A percentile compares a stretch with the other conserved stretches of the same genome.
phyloP scores from a whole-genome alignment of 306 rosid species.

The Benincasa hispida region DNA sequence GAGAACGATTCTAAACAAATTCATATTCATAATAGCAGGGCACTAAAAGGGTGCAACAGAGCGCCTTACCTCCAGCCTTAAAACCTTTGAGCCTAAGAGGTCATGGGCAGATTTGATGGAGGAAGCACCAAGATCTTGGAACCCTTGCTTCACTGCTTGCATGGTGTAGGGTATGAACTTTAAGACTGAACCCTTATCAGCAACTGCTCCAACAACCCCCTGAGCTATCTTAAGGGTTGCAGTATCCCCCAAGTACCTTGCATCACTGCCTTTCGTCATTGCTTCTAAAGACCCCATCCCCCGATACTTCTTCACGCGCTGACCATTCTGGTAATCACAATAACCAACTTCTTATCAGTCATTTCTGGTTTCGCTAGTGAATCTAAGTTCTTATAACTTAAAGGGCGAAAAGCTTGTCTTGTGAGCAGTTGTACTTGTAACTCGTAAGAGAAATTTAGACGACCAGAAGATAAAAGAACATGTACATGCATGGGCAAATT shows the following conservation, averaged over 20 bases:
- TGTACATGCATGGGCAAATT: background rate
- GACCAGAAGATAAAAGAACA: background rate
- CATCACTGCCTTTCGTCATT: slow-evolving; percentile 92
- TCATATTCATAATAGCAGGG: background rate
- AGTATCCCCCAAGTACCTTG: slow-evolving; percentile 73
- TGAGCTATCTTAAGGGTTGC: slow-evolving; percentile 88
- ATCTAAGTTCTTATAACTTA: background rate
- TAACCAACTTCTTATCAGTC: slow-evolving; percentile 3
- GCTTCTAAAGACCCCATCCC: slow-evolving; percentile 99
- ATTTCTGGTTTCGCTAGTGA: background rate
- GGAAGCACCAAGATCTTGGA: slow-evolving; percentile 91
- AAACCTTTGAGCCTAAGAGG: slow-evolving; percentile 50
- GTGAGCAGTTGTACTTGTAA: background rate
- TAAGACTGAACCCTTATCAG: slow-evolving; percentile 85
- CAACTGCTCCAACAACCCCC: slow-evolving; percentile 91
- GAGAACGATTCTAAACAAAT: background rate
- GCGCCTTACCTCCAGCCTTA: slow-evolving; percentile 75
- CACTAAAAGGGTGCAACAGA: background rate
- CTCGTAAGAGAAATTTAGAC: background rate
- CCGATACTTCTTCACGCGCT: slow-evolving; percentile 61
- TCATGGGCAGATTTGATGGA: slow-evolving; percentile 82
- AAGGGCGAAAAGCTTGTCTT: background rate
- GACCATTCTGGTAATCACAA: slow-evolving; percentile 50
- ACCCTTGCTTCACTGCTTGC: slow-evolving; percentile 97
- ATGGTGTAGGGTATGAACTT: slow-evolving; percentile 80